Percentiles rank a stretch among this genome's conserved stretches.
Evolutionary conservation across 305 asterid species (phyloP).

Genomic region (Coffea humblotiana): DNA sequence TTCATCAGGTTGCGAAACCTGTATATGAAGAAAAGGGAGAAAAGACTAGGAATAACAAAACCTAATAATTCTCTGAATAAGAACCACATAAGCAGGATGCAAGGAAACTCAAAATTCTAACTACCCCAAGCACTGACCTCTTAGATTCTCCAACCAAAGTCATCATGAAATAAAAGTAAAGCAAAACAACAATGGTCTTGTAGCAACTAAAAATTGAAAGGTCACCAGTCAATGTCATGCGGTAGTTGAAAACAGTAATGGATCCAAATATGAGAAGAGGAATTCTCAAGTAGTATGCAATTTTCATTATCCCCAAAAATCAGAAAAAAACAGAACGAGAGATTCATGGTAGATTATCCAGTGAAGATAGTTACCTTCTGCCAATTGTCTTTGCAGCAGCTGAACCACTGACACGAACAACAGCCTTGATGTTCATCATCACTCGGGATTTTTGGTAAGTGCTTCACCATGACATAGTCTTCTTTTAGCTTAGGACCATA

Average conservation of each 20-base stretch:
- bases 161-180: neutral
- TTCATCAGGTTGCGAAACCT: neutral
- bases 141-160: neutral
- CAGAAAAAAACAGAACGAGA: neutral
- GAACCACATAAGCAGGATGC: neutral
- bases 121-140: neutral
- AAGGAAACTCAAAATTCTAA: neutral
- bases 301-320: neutral
- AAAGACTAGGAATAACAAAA: neutral
- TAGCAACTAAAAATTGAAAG: neutral
- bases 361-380: conserved; percentile 45
- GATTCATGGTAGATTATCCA: neutral
- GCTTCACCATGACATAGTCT: conserved; percentile 92
- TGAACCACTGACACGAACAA: conserved; percentile 71
- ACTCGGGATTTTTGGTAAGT: conserved; percentile 63
- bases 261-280: no score
- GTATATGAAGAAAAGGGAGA: neutral
- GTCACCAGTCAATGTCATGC: neutral
- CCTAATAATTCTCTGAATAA: neutral
- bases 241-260: neutral
- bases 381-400: conserved; percentile 97
- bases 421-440: conserved; percentile 48
- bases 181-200: no score
- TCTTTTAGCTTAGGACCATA: conserved; percentile 98
- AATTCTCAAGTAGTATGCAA: neutral